Conservation (phyloP, 108 stramenopile genomes). For the Nannochloropsis gaditana region DNA sequence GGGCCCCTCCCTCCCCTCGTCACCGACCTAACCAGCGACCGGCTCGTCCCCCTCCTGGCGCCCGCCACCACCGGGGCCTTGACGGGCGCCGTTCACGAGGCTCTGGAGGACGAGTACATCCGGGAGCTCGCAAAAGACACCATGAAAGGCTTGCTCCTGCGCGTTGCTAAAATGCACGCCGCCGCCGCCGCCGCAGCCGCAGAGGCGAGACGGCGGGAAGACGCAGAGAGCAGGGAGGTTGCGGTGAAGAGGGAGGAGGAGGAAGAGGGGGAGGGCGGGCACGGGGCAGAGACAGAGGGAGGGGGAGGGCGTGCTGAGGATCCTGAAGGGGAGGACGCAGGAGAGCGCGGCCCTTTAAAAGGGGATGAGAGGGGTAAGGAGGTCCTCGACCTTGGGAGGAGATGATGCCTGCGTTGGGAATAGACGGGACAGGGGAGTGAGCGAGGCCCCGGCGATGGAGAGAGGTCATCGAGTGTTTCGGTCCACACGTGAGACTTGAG, state of each 20-base stretch:
- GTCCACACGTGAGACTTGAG: too few species aligned
- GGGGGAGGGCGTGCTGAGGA: background rate
- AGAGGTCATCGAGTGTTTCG: too few species aligned
- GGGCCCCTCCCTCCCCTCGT: background rate
- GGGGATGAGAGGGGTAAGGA: background rate
- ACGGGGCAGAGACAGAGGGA: background rate
- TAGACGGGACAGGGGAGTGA: background rate
- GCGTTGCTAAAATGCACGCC: background rate
- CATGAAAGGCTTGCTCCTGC: conserved; percentile 10
- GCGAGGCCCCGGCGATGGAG: background rate
- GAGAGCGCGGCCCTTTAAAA: background rate
- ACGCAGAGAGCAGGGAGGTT: background rate
- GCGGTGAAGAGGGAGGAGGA: background rate
- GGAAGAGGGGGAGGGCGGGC: background rate
- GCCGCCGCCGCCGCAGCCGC: background rate
- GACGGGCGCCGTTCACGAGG: background rate
- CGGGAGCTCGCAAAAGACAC: background rate
- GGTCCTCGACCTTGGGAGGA: background rate
- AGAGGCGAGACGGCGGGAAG: background rate
- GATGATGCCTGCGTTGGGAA: background rate
- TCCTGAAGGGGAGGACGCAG: too few species aligned
- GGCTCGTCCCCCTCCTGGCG: background rate
- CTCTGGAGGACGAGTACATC: background rate
- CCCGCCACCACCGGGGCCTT: conserved; percentile 11
- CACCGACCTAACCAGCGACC: background rate